Base-by-base conservation (phyloP, 257 asterid species). In the Rehmannia glutinosa region DNA sequence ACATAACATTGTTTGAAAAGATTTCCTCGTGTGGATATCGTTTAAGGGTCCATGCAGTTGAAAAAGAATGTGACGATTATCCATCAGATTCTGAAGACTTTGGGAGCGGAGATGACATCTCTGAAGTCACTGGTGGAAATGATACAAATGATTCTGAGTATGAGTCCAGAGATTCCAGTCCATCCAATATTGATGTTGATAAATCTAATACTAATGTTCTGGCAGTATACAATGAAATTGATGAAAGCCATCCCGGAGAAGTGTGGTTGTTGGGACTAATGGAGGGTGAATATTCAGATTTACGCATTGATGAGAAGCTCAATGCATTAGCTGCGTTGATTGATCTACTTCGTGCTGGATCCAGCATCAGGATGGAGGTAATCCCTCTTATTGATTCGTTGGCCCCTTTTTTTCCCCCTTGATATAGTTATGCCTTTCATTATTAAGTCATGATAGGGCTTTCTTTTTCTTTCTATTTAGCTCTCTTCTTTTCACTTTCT, bases 231-330 rank as follows among this genome's bases (percentile, higher is more conserved):
- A 76, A 83, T 62, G 99, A 88, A 86, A 94, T 94, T 76, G 99
- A 94, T 75, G 99, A 94, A 76, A 89, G 99, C 90, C 82, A 89
- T 79, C 81, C 96, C 33, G 99, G 96, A 75, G 98, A 94, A 82
- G 86, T 73, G 51, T 94, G 99, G 99, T 65, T 87, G 77, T 75
- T 89, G 67, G 98, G 97, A 70, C 83, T 94, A 52, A 84, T 87
- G 96, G 99, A 94, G 81, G 87, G 99, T 67, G 99, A 89, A 79
- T 91, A 94, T 87, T 84, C 98, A 71, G 96, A 87, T 81, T 84
- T 94, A 72, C 83, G 88, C 81, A 78, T 85, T 63, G 95, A 86
- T 63, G 98, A 91, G 88, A 94, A 89, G 83, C 87, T 94, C 80
- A 80, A 67, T 70, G 86, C 88, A 36, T 77, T 94, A 68, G 63